A percentile compares a stretch with the other conserved stretches of the same genome.
Evolutionary conservation across 2,329 filamentous ascomycete species (phyloP).

Genomic region (Ceratocystis variospora): DNA sequence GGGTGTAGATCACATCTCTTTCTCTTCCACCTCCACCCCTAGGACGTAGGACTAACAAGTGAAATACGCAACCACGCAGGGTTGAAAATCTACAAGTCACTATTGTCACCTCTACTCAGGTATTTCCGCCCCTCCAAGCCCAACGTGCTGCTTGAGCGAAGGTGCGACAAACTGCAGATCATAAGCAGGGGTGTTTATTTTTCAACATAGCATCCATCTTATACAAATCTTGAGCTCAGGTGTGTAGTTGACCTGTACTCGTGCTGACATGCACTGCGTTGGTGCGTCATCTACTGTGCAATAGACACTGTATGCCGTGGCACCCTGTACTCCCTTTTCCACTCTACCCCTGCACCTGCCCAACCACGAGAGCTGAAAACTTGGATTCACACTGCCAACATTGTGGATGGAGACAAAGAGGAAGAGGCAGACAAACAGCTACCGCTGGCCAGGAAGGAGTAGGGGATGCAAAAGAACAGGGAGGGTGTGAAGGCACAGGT

Average conservation of each 20-base stretch:
- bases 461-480: too few relatives aligned
- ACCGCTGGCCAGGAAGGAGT: too few relatives aligned
- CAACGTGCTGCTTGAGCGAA: not conserved
- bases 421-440: not conserved
- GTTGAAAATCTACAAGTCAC: not conserved
- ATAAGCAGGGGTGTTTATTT: not conserved
- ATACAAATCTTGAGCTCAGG: not conserved
- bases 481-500: not conserved
- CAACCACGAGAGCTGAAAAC: conserved; percentile 5
- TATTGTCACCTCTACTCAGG: not conserved
- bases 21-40: not conserved
- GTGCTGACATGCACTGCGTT: not conserved
- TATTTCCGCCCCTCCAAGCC: not conserved
- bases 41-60: not conserved
- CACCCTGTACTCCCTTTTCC: not conserved
- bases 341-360: not conserved
- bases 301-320: not conserved
- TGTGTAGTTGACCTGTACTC: not conserved
- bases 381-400: not conserved
- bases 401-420: not conserved
- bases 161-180: not conserved
- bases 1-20: not conserved
- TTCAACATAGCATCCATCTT: too few relatives aligned
- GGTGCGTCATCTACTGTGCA: not conserved
- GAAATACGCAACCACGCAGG: not conserved